Evolutionary conservation across 2,329 filamentous ascomycete genomes (phyloP), one percentile per base, ranked within the genome.

Genomic region (Arthrobotrys conoides): DNA sequence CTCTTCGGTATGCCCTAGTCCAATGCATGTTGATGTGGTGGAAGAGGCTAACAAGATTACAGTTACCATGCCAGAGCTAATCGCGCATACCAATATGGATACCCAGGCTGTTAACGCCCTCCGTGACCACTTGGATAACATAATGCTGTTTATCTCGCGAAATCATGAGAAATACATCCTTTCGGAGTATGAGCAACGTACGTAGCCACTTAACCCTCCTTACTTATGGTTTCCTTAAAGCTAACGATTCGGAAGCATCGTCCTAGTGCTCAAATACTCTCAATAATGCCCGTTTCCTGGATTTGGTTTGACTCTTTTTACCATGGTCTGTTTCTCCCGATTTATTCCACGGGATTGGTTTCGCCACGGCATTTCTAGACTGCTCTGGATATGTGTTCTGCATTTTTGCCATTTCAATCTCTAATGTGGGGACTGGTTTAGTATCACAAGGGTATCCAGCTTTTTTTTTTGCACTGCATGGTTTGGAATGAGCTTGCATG

Each of bases 51-150:
- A 75, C 61, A 24, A 63, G 63, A 2, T 55, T 51, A 9, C 81
- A 97, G 95, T 96, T 2, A 92, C 92, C 0, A 90, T 98, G 82
- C 95, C 96, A 0, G 96, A 99, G 83, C 90, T 98, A 48, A 91
- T 98, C 80, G 94, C 94, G 3, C 96, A 99, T 84, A 99, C 96
- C 66, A 98, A 98, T 85, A 97, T 99, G 94, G 96, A 98, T 83
- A 88, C 91, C 67, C 94, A 97, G 84, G 94, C 94, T 1, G 93
- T 97, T 49, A 92, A 91, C 80, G 92, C 94, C 57, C 89, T 98
- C 27, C 91, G 94, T 12, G 93, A 97, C 82, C 96, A 99, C 84
- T 88, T 99, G 16, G 88, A 90, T 81, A 95, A 94, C 85, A 91
- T 99, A 85, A 93, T 91, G 10, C 88, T 90, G 68, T 99, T 94